Conservation (phyloP, 2,329 filamentous ascomycete genomes). For the Penicillium sp. region DNA sequence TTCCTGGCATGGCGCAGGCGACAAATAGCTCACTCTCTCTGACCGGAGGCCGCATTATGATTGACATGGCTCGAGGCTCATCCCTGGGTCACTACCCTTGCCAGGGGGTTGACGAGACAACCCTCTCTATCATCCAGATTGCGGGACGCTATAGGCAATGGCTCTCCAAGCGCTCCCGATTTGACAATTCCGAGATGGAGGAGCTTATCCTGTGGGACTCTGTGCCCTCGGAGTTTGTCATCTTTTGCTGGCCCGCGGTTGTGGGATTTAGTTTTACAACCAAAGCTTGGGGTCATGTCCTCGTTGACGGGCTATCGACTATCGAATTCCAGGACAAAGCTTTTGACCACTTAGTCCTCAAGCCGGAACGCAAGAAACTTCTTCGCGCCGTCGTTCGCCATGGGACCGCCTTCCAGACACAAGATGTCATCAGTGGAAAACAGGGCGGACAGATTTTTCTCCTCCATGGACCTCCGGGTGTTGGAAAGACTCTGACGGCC, state of each 20-base stretch:
- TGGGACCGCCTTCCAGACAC: background rate
- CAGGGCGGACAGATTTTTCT: conserved; percentile 4
- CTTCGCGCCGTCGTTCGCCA: background rate
- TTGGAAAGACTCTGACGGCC: conserved; percentile 7
- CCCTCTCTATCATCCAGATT: conserved; percentile 1
- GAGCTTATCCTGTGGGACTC: background rate
- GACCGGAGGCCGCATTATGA: background rate
- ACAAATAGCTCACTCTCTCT: background rate
- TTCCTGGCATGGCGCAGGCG: background rate
- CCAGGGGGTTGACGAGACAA: background rate
- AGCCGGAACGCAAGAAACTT: background rate
- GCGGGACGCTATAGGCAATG: background rate
- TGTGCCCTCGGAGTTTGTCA: background rate
- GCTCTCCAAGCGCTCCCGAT: background rate
- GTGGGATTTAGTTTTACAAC: conserved; percentile 3
- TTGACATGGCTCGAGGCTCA: background rate
- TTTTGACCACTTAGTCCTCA: background rate
- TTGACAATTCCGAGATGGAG: background rate
- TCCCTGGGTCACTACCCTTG: background rate
- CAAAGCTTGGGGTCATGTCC: conserved; percentile 5
- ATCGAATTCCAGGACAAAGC: background rate
- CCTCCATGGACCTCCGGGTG: conserved; percentile 3
- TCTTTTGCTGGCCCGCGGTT: conserved; percentile 1
- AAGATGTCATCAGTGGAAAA: background rate
- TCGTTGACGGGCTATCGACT: background rate